Evolutionary conservation across 768 basidiomycete genomes (phyloP).

Genomic region (Megacollybia marginata): DNA sequence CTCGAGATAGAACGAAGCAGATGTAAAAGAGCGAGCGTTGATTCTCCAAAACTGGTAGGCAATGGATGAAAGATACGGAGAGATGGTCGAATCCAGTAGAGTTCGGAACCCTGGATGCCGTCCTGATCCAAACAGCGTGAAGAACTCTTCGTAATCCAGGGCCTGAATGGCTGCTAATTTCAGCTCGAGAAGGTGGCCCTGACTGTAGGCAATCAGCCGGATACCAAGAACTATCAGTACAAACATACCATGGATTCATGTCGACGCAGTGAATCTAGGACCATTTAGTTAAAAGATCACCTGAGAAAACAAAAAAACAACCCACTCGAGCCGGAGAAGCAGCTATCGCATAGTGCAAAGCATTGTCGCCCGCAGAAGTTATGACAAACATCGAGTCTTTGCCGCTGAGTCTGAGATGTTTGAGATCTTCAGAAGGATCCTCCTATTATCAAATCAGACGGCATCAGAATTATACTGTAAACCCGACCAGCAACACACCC

Average conservation of each 20-base stretch:
- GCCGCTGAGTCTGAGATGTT: constrained; percentile 45
- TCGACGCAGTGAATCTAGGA: constrained; percentile 68
- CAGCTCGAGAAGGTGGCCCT: constrained; percentile 73
- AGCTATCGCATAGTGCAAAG: constrained; percentile 70
- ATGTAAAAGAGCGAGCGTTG: constrained; percentile 42
- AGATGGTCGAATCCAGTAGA: constrained; percentile 52
- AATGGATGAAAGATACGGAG: constrained; percentile 61
- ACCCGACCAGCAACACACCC: constrained; percentile 24
- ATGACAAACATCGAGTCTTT: constrained; percentile 69
- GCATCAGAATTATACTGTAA: not conserved
- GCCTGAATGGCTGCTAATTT: constrained; percentile 61
- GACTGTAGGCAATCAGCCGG: constrained; percentile 27
- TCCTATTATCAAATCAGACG: constrained; percentile 32
- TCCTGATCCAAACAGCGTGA: constrained; percentile 60
- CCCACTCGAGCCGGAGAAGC: constrained; percentile 46
- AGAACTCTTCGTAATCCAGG: constrained; percentile 57
- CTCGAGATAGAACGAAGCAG: constrained; percentile 51
- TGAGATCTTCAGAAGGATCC: constrained; percentile 70
- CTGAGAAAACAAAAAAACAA: not conserved
- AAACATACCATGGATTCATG: constrained; percentile 52
- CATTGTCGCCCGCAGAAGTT: constrained; percentile 76
- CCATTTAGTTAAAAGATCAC: too few relatives aligned
- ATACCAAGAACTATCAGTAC: not conserved
- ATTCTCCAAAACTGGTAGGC: constrained; percentile 76
- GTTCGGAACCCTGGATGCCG: constrained; percentile 49